Evolutionary conservation across 441 rosid genomes (phyloP), one percentile per base, ranked within the genome.

Genomic region (Flueggea neowawraea): DNA sequence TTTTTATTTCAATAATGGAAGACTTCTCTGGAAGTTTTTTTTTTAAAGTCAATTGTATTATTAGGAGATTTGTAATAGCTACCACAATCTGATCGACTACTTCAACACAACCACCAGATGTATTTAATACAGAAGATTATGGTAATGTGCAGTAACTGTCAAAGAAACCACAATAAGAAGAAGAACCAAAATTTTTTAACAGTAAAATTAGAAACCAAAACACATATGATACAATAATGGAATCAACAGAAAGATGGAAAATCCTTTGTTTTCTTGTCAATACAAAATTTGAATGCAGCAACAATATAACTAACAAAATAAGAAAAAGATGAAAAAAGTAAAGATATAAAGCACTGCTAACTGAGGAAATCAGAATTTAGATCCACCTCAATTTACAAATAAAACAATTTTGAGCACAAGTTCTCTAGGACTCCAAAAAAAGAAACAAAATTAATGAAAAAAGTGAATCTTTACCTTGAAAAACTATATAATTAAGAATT

Each of bases 341-440:
- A 36, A 6, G 47, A 55, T n/a, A 58, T 17, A 16, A n/a, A 31
- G 12, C 31, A 16, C 47, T 54, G 31, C 28, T 48, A 13, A 13
- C 28, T 22, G 28, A 36, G 8, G 43, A 57, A 52, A 57, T 16
- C 28, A 41, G 62, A 57, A 33, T 57, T 61, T 64, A 55, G 68
- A 72, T 66, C 76, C 39, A 55, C 60, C 36, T 51, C 60, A 22
- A 22, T 22, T 22, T 22, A 22, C 28, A 22, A 22, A 22, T 22
- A 22, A 22, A 22, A 22, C 28, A 22, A 22, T 22, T 22, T 22
- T 22, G 28, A 22, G 28, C 28, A 22, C 28, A 22, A 22, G 28
- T 22, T 22, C 28, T 22, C 28, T 22, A 22, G 28, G 28, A 22
- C 28, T 22, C 28, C 28, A 22, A 28, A 43, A 43, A 1, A 43